These are phyloP conservation scores for Ogataea degrootiae DNA, from an alignment of 805 yeast species.

Conservation along the genomic window DNA sequence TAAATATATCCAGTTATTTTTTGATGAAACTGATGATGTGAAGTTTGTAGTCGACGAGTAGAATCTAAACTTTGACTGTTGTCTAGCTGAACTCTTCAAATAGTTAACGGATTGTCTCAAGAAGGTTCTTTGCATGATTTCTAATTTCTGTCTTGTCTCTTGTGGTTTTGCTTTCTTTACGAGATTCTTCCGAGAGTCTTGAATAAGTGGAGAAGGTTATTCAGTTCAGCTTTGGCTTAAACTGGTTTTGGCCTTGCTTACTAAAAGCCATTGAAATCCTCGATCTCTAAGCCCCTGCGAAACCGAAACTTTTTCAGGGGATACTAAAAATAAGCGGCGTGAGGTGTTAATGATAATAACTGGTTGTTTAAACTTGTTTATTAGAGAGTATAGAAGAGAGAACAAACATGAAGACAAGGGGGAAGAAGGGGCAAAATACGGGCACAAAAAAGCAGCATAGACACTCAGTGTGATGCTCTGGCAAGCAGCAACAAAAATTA, in stretches of 20 bases:
- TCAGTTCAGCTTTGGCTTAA: neutral
- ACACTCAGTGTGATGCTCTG: too few species aligned
- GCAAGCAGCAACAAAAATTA: too few species aligned
- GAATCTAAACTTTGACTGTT: neutral
- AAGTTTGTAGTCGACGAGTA: neutral
- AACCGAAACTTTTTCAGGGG: too few species aligned
- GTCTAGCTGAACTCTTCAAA: conserved; percentile 1
- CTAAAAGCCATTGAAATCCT: too few species aligned
- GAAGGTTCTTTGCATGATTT: conserved; percentile 3
- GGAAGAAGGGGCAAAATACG: too few species aligned
- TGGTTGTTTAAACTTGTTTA: neutral
- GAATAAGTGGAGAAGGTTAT: neutral
- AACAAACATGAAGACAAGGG: neutral
- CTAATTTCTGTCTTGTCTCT: neutral
- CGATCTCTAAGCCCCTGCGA: too few species aligned
- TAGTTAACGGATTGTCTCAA: conserved; percentile 4
- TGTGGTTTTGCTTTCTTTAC: neutral
- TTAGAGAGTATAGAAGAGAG: neutral
- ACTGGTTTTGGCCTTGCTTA: too few species aligned
- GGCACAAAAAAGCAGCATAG: too few species aligned
- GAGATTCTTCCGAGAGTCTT: neutral
- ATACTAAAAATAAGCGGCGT: too few species aligned
- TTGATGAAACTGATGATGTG: neutral
- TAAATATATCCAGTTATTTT: neutral
- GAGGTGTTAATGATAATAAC: neutral